Conservation (phyloP, 208 protist genomes). For the Trypanosoma rangeli region DNA sequence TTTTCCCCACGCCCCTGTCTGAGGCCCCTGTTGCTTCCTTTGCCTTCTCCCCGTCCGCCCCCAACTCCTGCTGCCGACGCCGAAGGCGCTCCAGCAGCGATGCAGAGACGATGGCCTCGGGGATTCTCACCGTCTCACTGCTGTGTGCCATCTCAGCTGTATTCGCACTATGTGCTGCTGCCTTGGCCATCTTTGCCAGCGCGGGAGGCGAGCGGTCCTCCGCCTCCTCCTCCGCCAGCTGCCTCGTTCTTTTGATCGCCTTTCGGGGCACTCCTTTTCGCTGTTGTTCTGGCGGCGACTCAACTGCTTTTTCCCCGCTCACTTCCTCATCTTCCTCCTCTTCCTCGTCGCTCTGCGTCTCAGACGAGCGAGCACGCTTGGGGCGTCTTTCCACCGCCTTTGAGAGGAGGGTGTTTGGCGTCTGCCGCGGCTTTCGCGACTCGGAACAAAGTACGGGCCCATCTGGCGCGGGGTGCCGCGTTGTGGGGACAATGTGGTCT, state of each 20-base stretch:
- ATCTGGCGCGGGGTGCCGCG: neutral
- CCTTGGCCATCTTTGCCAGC: neutral
- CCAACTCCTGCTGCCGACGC: neutral
- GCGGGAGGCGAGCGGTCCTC: neutral
- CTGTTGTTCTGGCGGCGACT: neutral
- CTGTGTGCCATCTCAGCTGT: neutral
- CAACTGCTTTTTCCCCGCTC: neutral
- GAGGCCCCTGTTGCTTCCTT: neutral
- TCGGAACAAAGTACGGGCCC: neutral
- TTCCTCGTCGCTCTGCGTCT: neutral
- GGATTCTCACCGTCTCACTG: neutral
- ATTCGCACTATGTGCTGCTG: neutral
- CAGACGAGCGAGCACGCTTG: neutral
- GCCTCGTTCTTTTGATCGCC: neutral
- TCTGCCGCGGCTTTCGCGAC: neutral
- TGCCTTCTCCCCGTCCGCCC: neutral
- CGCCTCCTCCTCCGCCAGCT: neutral
- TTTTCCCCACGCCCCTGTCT: neutral
- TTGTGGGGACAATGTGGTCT: slow-evolving; percentile 4
- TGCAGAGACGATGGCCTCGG: slow-evolving; percentile 1
- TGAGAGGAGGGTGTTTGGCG: neutral
- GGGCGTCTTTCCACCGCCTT: neutral
- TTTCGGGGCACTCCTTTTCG: neutral
- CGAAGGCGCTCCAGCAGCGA: slow-evolving; percentile 20
- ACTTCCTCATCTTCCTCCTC: neutral